These are phyloP conservation scores for Pichia sp. DNA, from an alignment of 1,139 yeast species.

Conservation along the genomic window DNA sequence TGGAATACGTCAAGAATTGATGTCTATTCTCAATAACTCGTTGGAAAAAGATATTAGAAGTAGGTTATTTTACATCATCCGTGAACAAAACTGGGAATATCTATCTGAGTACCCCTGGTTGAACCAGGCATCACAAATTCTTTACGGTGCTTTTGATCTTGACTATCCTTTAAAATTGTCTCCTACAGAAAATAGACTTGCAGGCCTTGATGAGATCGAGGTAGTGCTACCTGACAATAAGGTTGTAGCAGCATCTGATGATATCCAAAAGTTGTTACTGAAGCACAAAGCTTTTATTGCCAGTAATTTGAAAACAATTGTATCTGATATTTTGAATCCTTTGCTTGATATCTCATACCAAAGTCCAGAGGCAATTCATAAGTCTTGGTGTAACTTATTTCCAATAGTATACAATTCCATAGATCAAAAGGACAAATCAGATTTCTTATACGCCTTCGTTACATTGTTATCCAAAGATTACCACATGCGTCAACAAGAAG, in stretches of 20 bases:
- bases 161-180: slow-evolving; percentile 44
- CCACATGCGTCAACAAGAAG: slow-evolving; percentile 82
- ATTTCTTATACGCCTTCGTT: slow-evolving; percentile 75
- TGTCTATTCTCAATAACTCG: slow-evolving; percentile 76
- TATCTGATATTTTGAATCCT: slow-evolving; percentile 63
- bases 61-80: slow-evolving; percentile 74
- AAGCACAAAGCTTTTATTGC: slow-evolving; percentile 46
- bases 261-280: slow-evolving; percentile 39
- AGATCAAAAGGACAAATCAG: slow-evolving; percentile 75
- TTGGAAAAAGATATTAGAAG: slow-evolving; percentile 76
- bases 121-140: slow-evolving; percentile 84
- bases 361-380: slow-evolving; percentile 72
- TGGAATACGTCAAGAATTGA: slow-evolving; percentile 67
- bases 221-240: slow-evolving; percentile 31
- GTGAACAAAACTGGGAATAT: slow-evolving; percentile 96
- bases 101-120: slow-evolving; percentile 93
- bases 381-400: slow-evolving; percentile 82
- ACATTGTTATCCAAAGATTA: slow-evolving; percentile 82
- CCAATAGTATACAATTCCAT: slow-evolving; percentile 73
- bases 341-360: slow-evolving; percentile 78
- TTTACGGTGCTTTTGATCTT: slow-evolving; percentile 71
- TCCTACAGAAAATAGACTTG: slow-evolving; percentile 49
- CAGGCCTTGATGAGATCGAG: slow-evolving; percentile 48
- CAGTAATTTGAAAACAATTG: slow-evolving; percentile 39
- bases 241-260: slow-evolving; percentile 9